Evolutionary conservation across 2,329 filamentous ascomycete species (phyloP).

Genomic region (Colletotrichum sp.): DNA sequence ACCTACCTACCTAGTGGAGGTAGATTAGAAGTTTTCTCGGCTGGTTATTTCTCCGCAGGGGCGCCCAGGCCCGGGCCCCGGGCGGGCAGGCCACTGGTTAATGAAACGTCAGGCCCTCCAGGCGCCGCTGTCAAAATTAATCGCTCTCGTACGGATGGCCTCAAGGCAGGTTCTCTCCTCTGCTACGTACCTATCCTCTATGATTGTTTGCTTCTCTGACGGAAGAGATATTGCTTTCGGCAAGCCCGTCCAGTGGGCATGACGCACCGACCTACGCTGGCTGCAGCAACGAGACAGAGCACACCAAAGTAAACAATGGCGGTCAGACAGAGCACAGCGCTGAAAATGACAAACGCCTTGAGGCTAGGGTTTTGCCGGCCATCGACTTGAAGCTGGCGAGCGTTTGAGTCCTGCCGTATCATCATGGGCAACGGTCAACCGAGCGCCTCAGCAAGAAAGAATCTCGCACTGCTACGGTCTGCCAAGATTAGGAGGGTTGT

Average conservation of each 20-base stretch:
- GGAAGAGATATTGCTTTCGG: background rate
- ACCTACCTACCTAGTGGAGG: too few species aligned
- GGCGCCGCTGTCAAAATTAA: background rate
- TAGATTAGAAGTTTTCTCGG: background rate
- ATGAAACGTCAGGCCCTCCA: background rate
- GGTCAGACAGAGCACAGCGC: background rate
- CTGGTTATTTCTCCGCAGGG: background rate
- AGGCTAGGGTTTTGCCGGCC: background rate
- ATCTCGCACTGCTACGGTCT: background rate
- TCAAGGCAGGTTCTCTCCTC: background rate
- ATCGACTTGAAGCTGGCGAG: background rate
- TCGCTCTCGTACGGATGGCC: background rate
- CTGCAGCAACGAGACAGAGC: background rate
- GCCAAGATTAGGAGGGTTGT: background rate
- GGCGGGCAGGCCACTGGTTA: background rate
- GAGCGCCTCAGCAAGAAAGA: background rate
- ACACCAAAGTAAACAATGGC: background rate
- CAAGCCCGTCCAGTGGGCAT: background rate
- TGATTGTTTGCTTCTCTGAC: background rate
- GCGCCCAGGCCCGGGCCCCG: too few species aligned
- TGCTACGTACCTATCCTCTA: background rate
- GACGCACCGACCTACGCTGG: background rate
- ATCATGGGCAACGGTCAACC: constrained; percentile 6
- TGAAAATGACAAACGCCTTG: too few species aligned
- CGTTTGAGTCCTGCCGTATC: background rate